These are phyloP conservation scores for Saccharomycopsis oosterbeekiorum DNA, from an alignment of 805 yeast species.

Conservation along the genomic window DNA sequence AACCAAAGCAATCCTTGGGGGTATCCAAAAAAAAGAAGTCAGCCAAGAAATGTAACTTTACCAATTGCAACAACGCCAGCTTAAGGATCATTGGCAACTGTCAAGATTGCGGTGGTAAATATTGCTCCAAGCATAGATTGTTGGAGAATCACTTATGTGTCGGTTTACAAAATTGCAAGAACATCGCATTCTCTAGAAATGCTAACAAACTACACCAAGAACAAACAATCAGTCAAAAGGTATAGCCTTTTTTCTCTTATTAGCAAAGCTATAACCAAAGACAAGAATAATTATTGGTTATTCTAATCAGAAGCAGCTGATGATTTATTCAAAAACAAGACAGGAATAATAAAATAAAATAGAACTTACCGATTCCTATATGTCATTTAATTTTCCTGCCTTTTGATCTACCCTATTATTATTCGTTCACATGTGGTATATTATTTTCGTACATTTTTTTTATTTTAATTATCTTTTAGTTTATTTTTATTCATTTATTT, in stretches of 20 bases:
- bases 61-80: constrained; percentile 54
- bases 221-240: constrained; percentile 47
- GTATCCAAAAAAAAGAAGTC: constrained; percentile 16
- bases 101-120: constrained; percentile 72
- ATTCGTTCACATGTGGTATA: not conserved
- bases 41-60: constrained; percentile 39
- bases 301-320: not conserved
- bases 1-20: not conserved
- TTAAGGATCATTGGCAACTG: constrained; percentile 69
- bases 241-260: not conserved
- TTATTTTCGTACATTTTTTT: not conserved
- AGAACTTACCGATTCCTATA: not conserved
- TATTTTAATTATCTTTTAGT: not conserved
- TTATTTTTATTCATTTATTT: not conserved
- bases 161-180: constrained; percentile 73
- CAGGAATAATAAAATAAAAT: not conserved
- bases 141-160: constrained; percentile 77
- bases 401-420: not conserved
- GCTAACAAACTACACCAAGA: constrained; percentile 77
- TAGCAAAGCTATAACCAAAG: not conserved
- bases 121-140: constrained; percentile 78
- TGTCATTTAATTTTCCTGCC: not conserved
- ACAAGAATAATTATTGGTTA: too few relatives aligned
- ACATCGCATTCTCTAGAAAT: constrained; percentile 72
- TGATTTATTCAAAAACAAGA: not conserved